Conservation (phyloP, 2,329 filamentous ascomycete genomes). For the Exophiala alcalophila region DNA sequence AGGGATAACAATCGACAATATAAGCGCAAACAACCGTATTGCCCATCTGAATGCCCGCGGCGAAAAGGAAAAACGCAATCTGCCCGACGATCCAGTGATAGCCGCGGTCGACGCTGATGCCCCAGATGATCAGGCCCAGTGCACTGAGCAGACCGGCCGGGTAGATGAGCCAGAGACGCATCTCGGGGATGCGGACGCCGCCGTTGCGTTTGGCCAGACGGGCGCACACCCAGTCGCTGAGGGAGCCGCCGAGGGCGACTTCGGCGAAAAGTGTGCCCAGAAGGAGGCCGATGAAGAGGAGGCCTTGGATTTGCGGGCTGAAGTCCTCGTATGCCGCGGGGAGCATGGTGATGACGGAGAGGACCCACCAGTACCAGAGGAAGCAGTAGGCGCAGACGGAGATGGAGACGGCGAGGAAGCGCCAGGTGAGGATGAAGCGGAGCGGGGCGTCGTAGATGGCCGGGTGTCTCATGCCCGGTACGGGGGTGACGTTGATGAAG, state of each 20-base stretch:
- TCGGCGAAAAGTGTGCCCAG: conserved; percentile 54
- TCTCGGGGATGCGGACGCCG: conserved; percentile 49
- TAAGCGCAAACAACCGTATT: conserved; percentile 55
- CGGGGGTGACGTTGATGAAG: conserved; percentile 11
- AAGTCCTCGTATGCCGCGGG: conserved; percentile 53
- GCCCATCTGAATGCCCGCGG: conserved; percentile 56
- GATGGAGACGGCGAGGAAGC: conserved; percentile 46
- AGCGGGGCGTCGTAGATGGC: conserved; percentile 47
- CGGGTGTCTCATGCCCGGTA: conserved; percentile 52
- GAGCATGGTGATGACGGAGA: conserved; percentile 53
- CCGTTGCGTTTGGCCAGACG: conserved; percentile 44
- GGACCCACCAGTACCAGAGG: conserved; percentile 57
- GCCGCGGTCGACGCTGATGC: conserved; percentile 50
- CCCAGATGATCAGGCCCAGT: conserved; percentile 55
- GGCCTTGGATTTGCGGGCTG: conserved; percentile 49
- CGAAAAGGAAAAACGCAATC: conserved; percentile 54
- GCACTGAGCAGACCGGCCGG: conserved; percentile 50
- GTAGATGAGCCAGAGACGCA: conserved; percentile 56
- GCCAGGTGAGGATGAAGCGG: conserved; percentile 49
- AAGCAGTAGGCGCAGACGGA: conserved; percentile 52
- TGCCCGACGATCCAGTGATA: conserved; percentile 60
- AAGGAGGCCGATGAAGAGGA: conserved; percentile 55
- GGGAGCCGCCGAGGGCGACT: conserved; percentile 50
- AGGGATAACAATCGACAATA: conserved; percentile 55
- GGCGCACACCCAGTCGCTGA: conserved; percentile 54